Conservation (phyloP, 345 rosid genomes). For the Geranium brycei region DNA sequence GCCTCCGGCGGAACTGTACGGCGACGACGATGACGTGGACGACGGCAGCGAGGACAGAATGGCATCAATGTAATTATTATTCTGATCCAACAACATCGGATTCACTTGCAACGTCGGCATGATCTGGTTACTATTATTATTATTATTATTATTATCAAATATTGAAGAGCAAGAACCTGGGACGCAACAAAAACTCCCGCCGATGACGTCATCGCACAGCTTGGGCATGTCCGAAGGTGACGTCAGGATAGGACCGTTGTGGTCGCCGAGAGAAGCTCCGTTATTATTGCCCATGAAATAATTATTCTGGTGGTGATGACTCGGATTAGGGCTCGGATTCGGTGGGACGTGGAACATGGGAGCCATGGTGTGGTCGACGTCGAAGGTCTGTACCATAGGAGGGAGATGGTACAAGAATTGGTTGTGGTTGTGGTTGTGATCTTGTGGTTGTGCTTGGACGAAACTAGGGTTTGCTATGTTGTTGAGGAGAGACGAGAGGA, state of each 20-base stretch:
- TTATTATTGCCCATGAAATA: neutral
- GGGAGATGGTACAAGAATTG: neutral
- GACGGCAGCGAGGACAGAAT: constrained; percentile 38
- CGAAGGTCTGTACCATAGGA: neutral
- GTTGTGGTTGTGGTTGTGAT: neutral
- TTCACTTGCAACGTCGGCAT: constrained; percentile 15
- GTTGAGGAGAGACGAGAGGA: neutral
- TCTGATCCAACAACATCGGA: constrained; percentile 22
- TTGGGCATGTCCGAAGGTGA: constrained; percentile 33
- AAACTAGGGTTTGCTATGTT: neutral
- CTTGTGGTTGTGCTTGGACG: neutral
- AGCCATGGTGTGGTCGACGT: neutral
- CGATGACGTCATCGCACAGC: constrained; percentile 38
- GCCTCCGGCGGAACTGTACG: neutral
- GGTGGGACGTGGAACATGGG: neutral
- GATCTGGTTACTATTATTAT: constrained; percentile 10
- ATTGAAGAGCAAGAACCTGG: constrained; percentile 19
- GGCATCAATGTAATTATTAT: constrained; percentile 30
- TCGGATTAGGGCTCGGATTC: neutral
- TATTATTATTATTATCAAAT: neutral
- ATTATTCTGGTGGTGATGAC: neutral
- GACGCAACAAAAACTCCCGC: constrained; percentile 19
- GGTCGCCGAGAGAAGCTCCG: constrained; percentile 16
- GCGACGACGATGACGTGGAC: constrained; percentile 22
- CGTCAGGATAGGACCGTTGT: constrained; percentile 15